These are phyloP conservation scores for Poteriospumella lacustris DNA, from an alignment of 108 stramenopile species.

Conservation along the genomic window DNA sequence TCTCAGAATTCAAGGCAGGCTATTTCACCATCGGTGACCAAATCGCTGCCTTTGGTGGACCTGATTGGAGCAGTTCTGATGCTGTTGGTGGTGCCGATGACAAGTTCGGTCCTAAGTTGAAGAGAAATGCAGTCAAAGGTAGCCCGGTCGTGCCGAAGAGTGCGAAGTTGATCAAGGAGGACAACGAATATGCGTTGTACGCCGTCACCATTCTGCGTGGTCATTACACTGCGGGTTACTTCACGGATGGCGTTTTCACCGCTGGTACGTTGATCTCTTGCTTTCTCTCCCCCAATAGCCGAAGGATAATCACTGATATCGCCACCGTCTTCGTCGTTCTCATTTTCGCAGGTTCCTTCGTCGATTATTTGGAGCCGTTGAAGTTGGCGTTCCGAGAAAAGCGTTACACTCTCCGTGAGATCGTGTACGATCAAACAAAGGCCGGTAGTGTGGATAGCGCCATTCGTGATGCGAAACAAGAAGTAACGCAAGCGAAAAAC, in stretches of 20 bases:
- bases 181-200: constrained; percentile 73
- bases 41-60: constrained; percentile 74
- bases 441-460: constrained; percentile 70
- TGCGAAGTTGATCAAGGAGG: constrained; percentile 62
- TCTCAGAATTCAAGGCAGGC: constrained; percentile 54
- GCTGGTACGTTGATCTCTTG: neutral
- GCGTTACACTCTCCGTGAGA: constrained; percentile 80
- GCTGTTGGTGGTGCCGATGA: constrained; percentile 62
- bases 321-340: neutral
- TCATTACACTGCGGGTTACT: constrained; percentile 79
- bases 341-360: constrained; percentile 63
- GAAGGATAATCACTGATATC: too few relatives aligned
- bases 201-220: constrained; percentile 80
- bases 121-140: constrained; percentile 71
- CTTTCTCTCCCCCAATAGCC: too few relatives aligned
- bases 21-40: constrained; percentile 64
- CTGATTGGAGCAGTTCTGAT: constrained; percentile 71
- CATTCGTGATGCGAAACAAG: constrained; percentile 40
- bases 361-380: constrained; percentile 78
- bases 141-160: constrained; percentile 77
- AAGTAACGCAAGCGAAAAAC: constrained; percentile 35
- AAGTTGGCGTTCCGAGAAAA: constrained; percentile 74
- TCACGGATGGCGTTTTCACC: constrained; percentile 72
- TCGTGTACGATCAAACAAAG: constrained; percentile 70
- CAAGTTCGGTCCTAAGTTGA: constrained; percentile 64